Conservation (phyloP, 192 early-diverging fungal species). For the Coemansia sp. region DNA sequence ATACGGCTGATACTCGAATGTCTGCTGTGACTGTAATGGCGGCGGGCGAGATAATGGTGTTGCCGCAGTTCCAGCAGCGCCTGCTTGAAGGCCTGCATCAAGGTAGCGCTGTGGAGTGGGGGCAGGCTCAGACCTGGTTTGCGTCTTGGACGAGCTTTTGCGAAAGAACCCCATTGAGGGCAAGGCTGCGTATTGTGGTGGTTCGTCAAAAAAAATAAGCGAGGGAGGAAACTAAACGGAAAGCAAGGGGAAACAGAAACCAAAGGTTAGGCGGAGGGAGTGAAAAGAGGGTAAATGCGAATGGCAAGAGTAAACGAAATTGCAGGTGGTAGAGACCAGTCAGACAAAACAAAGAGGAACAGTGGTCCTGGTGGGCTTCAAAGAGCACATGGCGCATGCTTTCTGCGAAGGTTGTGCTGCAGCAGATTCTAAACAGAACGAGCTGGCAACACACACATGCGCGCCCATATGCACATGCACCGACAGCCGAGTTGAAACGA, state of each 20-base stretch:
- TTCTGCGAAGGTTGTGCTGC: no score
- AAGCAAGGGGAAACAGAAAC: neutral
- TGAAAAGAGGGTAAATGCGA: neutral
- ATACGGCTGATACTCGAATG: constrained; percentile 5
- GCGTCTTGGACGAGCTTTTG: constrained; percentile 28
- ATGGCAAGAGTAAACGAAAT: neutral
- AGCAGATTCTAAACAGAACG: no score
- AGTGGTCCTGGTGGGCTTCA: neutral
- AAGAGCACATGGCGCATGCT: no score
- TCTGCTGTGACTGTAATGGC: constrained; percentile 4
- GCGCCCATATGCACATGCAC: no score
- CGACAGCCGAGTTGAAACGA: no score
- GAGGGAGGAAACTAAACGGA: neutral
- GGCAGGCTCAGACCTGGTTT: constrained; percentile 14
- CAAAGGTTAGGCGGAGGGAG: neutral
- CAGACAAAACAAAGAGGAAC: neutral
- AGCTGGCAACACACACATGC: no score
- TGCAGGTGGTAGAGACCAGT: neutral
- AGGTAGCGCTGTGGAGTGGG: constrained; percentile 19
- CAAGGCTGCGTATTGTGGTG: neutral
- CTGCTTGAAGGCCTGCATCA: constrained; percentile 31
- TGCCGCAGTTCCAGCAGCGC: constrained; percentile 6
- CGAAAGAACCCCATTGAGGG: constrained; percentile 24
- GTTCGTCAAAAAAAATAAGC: neutral
- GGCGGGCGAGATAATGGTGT: constrained; percentile 3